A percentile compares a stretch with the other conserved stretches of the same genome.
Conservation (phyloP, 1,284 basidiomycete species). For the Irpex sp. region DNA sequence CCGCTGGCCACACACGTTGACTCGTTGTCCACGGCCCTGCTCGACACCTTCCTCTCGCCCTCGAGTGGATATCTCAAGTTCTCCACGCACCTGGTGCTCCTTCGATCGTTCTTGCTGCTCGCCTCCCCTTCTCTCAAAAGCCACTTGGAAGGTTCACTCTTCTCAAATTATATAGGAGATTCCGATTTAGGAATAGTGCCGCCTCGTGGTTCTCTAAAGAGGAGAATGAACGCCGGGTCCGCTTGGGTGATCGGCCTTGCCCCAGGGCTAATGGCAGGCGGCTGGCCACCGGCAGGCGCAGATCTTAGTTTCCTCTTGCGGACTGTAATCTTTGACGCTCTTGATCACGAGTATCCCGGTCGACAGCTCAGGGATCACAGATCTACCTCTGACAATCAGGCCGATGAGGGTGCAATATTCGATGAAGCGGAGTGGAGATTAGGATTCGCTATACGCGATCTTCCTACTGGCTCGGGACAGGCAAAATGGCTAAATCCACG, state of each 20-base stretch:
- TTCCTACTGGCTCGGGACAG: constrained; percentile 57
- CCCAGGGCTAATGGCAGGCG: constrained; percentile 60
- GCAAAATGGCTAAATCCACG: constrained; percentile 78
- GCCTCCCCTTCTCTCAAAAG: constrained; percentile 63
- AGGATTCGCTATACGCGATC: constrained; percentile 77
- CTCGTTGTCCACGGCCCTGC: constrained; percentile 56
- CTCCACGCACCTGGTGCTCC: constrained; percentile 57
- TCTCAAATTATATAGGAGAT: constrained; percentile 47
- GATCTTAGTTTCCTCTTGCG: constrained; percentile 80
- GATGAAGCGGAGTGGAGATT: constrained; percentile 74
- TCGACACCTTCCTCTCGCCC: constrained; percentile 53
- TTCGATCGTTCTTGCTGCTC: constrained; percentile 68
- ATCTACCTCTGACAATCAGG: constrained; percentile 17
- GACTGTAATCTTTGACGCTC: constrained; percentile 75
- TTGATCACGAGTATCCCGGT: constrained; percentile 34
- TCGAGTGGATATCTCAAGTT: constrained; percentile 51
- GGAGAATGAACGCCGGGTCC: neutral
- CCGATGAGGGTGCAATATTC: constrained; percentile 27
- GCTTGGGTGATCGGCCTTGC: constrained; percentile 75
- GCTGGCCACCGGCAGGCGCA: constrained; percentile 83
- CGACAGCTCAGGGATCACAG: constrained; percentile 1
- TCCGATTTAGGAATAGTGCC: neutral
- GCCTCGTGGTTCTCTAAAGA: neutral
- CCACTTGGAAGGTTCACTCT: constrained; percentile 60
- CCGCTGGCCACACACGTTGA: constrained; percentile 55